A percentile compares a stretch with the other conserved stretches of the same genome.
phyloP scores from a whole-genome alignment of 305 asterid species.

The Fraxinus angustifolia region DNA sequence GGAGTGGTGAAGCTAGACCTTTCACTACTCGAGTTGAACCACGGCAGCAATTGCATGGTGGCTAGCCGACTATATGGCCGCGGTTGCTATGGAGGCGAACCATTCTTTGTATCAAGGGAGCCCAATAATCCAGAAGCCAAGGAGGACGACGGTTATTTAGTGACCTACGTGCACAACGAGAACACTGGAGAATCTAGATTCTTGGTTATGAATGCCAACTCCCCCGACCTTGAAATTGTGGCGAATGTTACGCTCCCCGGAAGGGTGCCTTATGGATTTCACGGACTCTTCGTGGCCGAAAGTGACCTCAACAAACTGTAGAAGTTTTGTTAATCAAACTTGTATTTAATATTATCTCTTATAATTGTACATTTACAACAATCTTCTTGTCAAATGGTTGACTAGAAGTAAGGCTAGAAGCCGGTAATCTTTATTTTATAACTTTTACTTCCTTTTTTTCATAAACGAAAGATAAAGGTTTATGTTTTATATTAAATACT shows the following conservation, averaged over 20 bases:
- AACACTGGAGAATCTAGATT: slow-evolving; percentile 26
- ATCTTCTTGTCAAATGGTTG: background rate
- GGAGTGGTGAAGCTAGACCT: slow-evolving; percentile 35
- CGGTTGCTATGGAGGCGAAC: slow-evolving; percentile 36
- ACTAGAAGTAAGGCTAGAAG: background rate
- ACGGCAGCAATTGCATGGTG: slow-evolving; percentile 25
- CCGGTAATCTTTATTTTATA: background rate
- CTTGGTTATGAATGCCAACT: slow-evolving; percentile 46
- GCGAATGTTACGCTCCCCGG: slow-evolving; percentile 32
- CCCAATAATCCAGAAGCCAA: slow-evolving; percentile 13
- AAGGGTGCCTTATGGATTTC: slow-evolving; percentile 44
- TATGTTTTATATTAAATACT: background rate
- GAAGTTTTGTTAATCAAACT: background rate
- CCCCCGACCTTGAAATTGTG: slow-evolving; percentile 30
- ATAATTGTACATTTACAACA: background rate
- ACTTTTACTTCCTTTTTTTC: background rate
- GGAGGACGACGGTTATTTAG: slow-evolving; percentile 38
- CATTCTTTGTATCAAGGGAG: slow-evolving; percentile 28
- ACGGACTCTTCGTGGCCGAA: slow-evolving; percentile 30
- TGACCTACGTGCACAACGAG: slow-evolving; percentile 27
- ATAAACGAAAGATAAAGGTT: background rate
- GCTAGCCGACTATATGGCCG: slow-evolving; percentile 28
- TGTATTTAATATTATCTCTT: background rate
- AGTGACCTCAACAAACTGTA: slow-evolving; percentile 20
- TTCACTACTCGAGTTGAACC: background rate